Conservation (phyloP, 129 eudicot species). For the sunflower (Helianthus annuus) region HanXRQr2.0-SUNRISE NC_035435.2:142600444-142600943, state of each 20-base stretch:
- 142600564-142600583: constrained; percentile 1
- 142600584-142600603: not conserved
- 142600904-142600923: not conserved
- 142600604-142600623: constrained; percentile 7
- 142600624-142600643: constrained; percentile 8
- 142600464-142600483: constrained; percentile 10
- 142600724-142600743: not conserved
- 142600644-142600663: constrained; percentile 2
- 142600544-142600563: not conserved
- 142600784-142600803: not conserved
- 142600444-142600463: not conserved
- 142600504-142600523: constrained; percentile 17
- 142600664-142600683: not conserved
- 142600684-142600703: not conserved
- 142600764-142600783: not conserved
- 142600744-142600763: constrained; percentile 2
- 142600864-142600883: not conserved
- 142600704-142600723: not conserved
- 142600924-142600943: not conserved
- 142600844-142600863: not conserved
- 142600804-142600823: constrained; percentile 19
- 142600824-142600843: not conserved
- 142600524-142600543: constrained; percentile 15
- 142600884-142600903: not conserved
- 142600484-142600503: constrained; percentile 11